phyloP scores from a whole-genome alignment of 2,329 filamentous ascomycete species.

The Exophiala mesophila region DNA sequence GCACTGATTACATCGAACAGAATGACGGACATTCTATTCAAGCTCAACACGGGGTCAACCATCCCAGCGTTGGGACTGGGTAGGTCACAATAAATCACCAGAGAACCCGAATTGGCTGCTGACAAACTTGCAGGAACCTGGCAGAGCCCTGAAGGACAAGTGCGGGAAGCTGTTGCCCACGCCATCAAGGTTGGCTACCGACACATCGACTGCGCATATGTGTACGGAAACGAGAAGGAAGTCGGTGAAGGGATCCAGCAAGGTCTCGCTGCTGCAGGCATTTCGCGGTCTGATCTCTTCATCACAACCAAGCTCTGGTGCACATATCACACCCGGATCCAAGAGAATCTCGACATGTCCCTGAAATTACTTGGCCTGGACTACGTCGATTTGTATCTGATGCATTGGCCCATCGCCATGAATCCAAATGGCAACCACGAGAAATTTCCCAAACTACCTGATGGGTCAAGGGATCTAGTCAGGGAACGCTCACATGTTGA shows the following conservation, averaged over 20 bases:
- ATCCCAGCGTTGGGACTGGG: slow-evolving; percentile 49
- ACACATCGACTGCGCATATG: slow-evolving; percentile 40
- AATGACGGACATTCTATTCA: slow-evolving; percentile 30
- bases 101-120: not conserved
- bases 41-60: slow-evolving; percentile 45
- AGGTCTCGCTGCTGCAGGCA: slow-evolving; percentile 50
- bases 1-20: too few relatives aligned
- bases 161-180: slow-evolving; percentile 42
- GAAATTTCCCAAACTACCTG: slow-evolving; percentile 37
- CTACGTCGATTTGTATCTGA: slow-evolving; percentile 66
- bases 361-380: slow-evolving; percentile 60
- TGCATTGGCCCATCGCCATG: slow-evolving; percentile 59
- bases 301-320: slow-evolving; percentile 68
- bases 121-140: slow-evolving; percentile 39
- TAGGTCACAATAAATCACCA: slow-evolving; percentile 2
- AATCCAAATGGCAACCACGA: slow-evolving; percentile 44
- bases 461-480: slow-evolving; percentile 45
- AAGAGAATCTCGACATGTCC: slow-evolving; percentile 56
- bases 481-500: slow-evolving; percentile 32
- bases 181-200: slow-evolving; percentile 37
- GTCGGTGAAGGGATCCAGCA: slow-evolving; percentile 57
- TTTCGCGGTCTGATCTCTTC: slow-evolving; percentile 62
- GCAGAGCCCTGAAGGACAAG: slow-evolving; percentile 49
- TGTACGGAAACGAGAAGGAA: slow-evolving; percentile 58
- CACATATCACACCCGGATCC: slow-evolving; percentile 60